Conservation (phyloP, 2,329 filamentous ascomycete genomes). For the Fusarium sp. region DNA sequence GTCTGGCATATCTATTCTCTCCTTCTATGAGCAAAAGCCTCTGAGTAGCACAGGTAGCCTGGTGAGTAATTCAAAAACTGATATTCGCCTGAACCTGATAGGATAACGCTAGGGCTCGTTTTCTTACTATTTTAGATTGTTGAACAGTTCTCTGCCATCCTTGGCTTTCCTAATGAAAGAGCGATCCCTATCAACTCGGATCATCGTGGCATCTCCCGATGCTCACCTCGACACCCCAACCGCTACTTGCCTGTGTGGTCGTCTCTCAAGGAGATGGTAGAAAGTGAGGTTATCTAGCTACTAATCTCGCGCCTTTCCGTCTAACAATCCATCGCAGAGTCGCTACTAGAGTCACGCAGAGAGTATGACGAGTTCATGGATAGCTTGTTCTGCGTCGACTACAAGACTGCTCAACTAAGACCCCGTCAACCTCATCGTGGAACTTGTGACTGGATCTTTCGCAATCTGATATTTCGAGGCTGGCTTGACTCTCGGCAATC, state of each 20-base stretch:
- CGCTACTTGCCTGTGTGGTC: not conserved
- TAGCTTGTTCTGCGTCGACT: slow-evolving; percentile 8
- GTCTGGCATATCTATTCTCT: not conserved
- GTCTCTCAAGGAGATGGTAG: not conserved
- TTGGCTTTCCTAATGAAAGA: slow-evolving; percentile 10
- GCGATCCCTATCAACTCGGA: slow-evolving; percentile 16
- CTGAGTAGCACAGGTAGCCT: too few relatives aligned
- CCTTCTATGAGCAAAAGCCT: not conserved
- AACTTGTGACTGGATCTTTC: slow-evolving; percentile 16
- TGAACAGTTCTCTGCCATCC: slow-evolving; percentile 14
- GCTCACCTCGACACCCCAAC: not conserved
- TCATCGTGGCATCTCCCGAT: slow-evolving; percentile 1
- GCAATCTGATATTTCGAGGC: not conserved
- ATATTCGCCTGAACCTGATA: too few relatives aligned
- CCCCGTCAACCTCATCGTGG: slow-evolving; percentile 5
- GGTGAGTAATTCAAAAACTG: too few relatives aligned
- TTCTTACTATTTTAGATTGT: slow-evolving; percentile 3
- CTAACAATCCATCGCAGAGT: not conserved
- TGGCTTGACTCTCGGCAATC: slow-evolving; percentile 1
- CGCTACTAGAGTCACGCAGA: not conserved
- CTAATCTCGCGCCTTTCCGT: not conserved
- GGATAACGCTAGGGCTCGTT: too few relatives aligned
- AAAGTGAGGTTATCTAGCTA: not conserved
- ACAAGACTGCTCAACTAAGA: slow-evolving; percentile 5
- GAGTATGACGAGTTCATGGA: slow-evolving; percentile 1